These are phyloP conservation scores for Trypanosoma mega DNA, from an alignment of 208 protist genomes.

Conservation along the genomic window DNA sequence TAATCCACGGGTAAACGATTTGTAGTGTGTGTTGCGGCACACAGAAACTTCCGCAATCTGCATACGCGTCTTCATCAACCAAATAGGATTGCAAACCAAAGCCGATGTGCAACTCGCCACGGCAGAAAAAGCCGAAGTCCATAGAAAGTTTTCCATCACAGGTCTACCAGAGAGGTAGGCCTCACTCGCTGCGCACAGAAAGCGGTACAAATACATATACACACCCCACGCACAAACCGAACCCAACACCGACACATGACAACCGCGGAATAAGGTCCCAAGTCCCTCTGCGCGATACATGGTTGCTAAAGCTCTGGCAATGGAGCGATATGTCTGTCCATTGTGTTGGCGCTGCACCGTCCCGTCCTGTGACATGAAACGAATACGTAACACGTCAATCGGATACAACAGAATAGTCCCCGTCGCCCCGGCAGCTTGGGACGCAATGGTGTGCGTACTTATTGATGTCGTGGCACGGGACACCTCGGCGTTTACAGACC, in stretches of 20 bases:
- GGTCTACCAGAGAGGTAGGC: constrained; percentile 12
- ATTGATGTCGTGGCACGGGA: neutral
- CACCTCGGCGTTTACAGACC: neutral
- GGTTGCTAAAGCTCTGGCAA: constrained; percentile 26
- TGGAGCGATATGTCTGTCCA: constrained; percentile 59
- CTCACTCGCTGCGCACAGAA: constrained; percentile 28
- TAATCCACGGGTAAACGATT: constrained; percentile 61
- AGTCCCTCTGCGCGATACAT: constrained; percentile 63
- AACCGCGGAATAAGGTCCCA: constrained; percentile 64
- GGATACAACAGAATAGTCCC: constrained; percentile 82
- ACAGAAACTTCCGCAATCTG: constrained; percentile 43
- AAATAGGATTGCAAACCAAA: constrained; percentile 81
- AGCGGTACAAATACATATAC: constrained; percentile 89
- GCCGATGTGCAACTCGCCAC: constrained; percentile 64
- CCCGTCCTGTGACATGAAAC: constrained; percentile 88
- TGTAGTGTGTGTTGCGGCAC: constrained; percentile 33
- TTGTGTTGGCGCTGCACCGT: constrained; percentile 69
- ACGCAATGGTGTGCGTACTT: constrained; percentile 43
- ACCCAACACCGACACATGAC: constrained; percentile 60
- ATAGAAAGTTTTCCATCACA: constrained; percentile 36
- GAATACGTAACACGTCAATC: constrained; percentile 85
- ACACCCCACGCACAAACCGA: constrained; percentile 71
- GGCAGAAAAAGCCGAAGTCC: constrained; percentile 51
- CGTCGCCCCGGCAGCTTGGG: constrained; percentile 48
- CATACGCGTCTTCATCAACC: constrained; percentile 90